phyloP scores from a whole-genome alignment of 306 rosid genomes.

The Senna siamea region DNA sequence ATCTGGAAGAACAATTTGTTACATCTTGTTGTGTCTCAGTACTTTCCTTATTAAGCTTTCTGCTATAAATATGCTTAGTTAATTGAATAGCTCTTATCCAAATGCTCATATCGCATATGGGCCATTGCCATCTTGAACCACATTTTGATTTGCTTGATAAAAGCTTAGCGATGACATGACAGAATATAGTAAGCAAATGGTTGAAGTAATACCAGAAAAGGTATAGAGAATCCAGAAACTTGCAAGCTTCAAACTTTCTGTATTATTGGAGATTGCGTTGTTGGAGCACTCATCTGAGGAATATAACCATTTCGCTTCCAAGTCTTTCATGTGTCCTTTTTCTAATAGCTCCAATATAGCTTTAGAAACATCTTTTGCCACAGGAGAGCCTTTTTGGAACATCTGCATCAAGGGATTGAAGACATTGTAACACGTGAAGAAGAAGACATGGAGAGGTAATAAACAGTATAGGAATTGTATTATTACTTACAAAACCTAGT shows the following conservation, averaged over 20 bases:
- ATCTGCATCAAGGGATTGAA: constrained; percentile 48
- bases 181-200: constrained; percentile 52
- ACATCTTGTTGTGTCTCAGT: constrained; percentile 4
- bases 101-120: neutral
- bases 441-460: too few species aligned
- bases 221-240: constrained; percentile 65
- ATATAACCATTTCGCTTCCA: constrained; percentile 53
- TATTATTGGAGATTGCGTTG: constrained; percentile 4
- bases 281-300: constrained; percentile 33
- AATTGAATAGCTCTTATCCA: constrained; percentile 33
- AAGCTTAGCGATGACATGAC: constrained; percentile 24
- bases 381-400: constrained; percentile 76
- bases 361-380: constrained; percentile 60
- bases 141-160: constrained; percentile 19
- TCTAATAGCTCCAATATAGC: constrained; percentile 57
- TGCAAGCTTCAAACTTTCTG: constrained; percentile 47
- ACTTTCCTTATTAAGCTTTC: constrained; percentile 7
- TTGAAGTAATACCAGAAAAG: constrained; percentile 56
- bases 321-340: constrained; percentile 41
- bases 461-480: too few species aligned
- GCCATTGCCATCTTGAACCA: too few species aligned
- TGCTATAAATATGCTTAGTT: constrained; percentile 26
- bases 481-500: constrained; percentile 68
- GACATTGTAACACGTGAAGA: too few species aligned
- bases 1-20: constrained; percentile 27